phyloP scores from a whole-genome alignment of 768 basidiomycete genomes.

The Hemileccinum impolitum region DNA sequence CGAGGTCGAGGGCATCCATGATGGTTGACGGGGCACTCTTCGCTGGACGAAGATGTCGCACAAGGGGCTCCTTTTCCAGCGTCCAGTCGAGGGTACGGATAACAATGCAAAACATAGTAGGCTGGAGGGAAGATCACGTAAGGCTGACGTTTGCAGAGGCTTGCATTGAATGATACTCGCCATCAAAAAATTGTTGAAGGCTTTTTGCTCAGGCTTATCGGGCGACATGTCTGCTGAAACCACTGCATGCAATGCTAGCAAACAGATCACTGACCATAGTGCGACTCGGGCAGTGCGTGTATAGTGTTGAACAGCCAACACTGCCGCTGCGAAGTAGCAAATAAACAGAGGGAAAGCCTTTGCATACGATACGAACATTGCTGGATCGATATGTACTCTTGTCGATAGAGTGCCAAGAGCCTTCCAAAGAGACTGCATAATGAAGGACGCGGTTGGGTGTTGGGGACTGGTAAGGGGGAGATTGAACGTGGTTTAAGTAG shows the following conservation, averaged over 20 bases:
- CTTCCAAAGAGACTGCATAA: too few relatives aligned
- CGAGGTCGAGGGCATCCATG: background rate
- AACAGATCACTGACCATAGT: too few relatives aligned
- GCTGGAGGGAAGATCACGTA: background rate
- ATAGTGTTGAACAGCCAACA: slow-evolving; percentile 44
- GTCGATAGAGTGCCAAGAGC: too few relatives aligned
- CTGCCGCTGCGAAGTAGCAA: slow-evolving; percentile 45
- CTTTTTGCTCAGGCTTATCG: too few relatives aligned
- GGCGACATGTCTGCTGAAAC: too few relatives aligned
- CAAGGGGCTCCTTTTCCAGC: background rate
- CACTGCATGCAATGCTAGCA: slow-evolving; percentile 38
- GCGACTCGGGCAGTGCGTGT: slow-evolving; percentile 44
- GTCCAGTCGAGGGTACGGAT: background rate
- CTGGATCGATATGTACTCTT: too few relatives aligned
- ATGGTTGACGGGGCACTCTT: background rate
- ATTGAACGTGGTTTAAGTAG: too few relatives aligned
- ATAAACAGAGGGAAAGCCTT: slow-evolving; percentile 39
- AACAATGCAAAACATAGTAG: background rate
- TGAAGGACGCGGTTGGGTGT: slow-evolving; percentile 4
- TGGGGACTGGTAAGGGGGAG: too few relatives aligned
- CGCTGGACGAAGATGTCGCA: background rate
- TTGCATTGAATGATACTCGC: too few relatives aligned
- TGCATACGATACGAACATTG: slow-evolving; percentile 33
- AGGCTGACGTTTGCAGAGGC: too few relatives aligned
- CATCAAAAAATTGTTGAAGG: too few relatives aligned